Evolutionary conservation across 768 basidiomycete species (phyloP), one percentile per base, ranked within the genome.

Genomic region (Psilocybe cubensis): DNA sequence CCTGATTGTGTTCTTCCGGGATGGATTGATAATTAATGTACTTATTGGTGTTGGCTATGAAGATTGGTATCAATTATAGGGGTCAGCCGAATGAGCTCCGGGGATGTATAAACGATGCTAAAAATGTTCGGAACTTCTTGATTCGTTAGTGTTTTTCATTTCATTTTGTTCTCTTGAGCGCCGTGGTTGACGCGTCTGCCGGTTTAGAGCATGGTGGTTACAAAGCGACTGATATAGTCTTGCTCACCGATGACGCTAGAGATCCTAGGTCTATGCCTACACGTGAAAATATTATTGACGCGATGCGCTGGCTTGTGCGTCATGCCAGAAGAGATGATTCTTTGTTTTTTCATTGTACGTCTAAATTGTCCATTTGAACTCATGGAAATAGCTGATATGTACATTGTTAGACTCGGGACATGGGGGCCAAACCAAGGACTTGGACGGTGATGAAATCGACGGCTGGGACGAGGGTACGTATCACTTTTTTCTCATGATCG

Each of bases 361-460:
- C 38, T 29, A 24, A 18, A 4, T 3, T 28, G 25, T 25, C 23
- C n/a, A 23, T 14, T 33, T 43, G 23, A 1, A 20, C 31, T 24
- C 28, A 21, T 18, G 51, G 24, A 17, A n/a, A n/a, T 17, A n/a
- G 27, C 41, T 56, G 21, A 40, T 42, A 5, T 28, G 25, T 9
- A 12, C 14, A 17, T 2, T 18, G 4, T 48, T 44, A 91, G 90
- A 93, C 72, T 96, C 95, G 1, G 96, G 96, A 0, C 96, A 98
- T 65, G 96, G 97, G n/a, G 96, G 95, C 9, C 95, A 96, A 67
- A 87, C 88, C 2, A 79, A 78, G 52, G 94, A 97, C 71, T 58
- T 73, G 1, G 81, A 92, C 62, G 91, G 91, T 3, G 92, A 93
- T 62, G 88, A 96, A 71, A 73, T 78, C 0, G 89, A 92, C 63